Base-by-base conservation (phyloP, 1,139 yeast species). In the Yamadazyma siamensis region DNA sequence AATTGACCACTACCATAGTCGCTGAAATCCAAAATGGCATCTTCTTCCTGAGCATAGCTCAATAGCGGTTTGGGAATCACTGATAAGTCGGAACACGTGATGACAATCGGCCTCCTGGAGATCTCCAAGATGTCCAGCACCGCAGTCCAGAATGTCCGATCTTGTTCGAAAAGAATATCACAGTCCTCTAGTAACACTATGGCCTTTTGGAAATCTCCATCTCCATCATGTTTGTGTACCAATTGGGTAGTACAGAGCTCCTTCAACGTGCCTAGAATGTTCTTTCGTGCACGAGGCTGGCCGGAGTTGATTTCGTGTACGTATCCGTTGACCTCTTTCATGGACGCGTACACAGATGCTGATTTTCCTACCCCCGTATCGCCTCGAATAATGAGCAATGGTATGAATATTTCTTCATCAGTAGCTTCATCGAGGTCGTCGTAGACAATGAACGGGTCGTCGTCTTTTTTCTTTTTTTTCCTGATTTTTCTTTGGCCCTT, bases 171-270 rank as follows among this genome's bases (percentile, higher is more conserved):
- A 17, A 89, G 54, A 10, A 86, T 64, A 52, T 91, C 96, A 16
- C 85, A 89, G 45, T 91, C 96, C 46, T 89, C 96, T 32, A 91
- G 66, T 21, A 91, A 56, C 3, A 91, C 79, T 6, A 88, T 60
- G 5, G 91, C 88, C 33, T 76, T 71, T 38, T 76, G 80, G 30
- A 70, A 73, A 32, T 61, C 57, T 29, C 57, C 52, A 6, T 51
- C 54, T 21, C 52, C 59, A 14, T 43, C 43, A 31, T 54, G 59
- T 25, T 62, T 62, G 47, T 82, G 87, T 1, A 91, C 91, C 29
- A 84, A 61, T 38, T 87, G 91, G 0, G 95, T 83, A 3, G 95
- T 89, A 35, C 94, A 80, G 34, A 87, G 71, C 46, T 94, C 97
- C 32, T 75, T 80, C 26, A 91, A 62, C 21, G 71, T 72, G 16